phyloP scores from a whole-genome alignment of 2,329 filamentous ascomycete genomes.

The Fusarium irregulare region DNA sequence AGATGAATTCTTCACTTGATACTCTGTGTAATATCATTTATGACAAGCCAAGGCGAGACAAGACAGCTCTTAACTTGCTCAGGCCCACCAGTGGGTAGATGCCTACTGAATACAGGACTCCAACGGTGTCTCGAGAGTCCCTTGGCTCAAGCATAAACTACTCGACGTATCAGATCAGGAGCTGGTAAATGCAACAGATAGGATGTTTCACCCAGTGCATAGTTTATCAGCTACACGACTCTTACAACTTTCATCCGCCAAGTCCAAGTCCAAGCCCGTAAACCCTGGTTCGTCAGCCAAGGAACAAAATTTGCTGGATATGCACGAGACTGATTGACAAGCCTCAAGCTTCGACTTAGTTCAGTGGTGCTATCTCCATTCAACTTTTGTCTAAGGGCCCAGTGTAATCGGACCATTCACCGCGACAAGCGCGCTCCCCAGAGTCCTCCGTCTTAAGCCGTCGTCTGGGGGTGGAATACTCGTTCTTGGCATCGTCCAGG shows the following conservation, averaged over 20 bases:
- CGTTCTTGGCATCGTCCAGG: conserved; percentile 23
- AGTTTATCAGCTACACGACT: conserved; percentile 3
- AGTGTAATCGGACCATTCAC: conserved; percentile 38
- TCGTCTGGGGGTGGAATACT: conserved; percentile 24
- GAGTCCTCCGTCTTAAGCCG: conserved; percentile 35
- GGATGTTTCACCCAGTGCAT: background rate
- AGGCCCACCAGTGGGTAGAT: background rate
- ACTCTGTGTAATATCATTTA: conserved; percentile 9
- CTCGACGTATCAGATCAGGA: conserved; percentile 1
- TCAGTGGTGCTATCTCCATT: conserved; percentile 28
- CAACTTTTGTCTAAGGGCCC: conserved; percentile 28
- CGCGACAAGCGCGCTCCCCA: conserved; percentile 48
- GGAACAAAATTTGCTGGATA: conserved; percentile 13
- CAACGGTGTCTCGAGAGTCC: background rate
- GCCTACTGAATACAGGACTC: background rate
- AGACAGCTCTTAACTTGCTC: background rate
- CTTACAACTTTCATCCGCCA: conserved; percentile 18
- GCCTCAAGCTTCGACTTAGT: conserved; percentile 6
- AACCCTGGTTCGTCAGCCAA: conserved; percentile 7
- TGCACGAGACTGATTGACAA: conserved; percentile 28
- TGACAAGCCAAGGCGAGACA: background rate
- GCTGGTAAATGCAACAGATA: background rate
- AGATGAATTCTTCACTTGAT: conserved; percentile 16
- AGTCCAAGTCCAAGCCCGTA: background rate
- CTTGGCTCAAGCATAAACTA: background rate